Evolutionary conservation across 176 grass and related monocot species (phyloP).

Genomic region (Thinopyrum elongatum): DNA sequence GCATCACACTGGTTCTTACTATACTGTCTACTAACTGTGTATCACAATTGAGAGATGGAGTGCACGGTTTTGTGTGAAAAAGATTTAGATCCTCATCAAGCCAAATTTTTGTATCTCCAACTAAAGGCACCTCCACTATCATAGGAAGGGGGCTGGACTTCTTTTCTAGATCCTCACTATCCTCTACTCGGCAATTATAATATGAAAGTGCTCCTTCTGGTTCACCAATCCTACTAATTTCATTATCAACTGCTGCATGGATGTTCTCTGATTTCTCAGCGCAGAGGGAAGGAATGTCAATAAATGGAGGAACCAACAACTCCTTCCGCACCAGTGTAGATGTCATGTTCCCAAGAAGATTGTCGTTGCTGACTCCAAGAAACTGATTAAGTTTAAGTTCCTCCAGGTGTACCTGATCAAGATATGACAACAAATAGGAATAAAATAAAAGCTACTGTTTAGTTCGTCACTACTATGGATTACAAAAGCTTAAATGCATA

Average conservation of each 20-base stretch:
- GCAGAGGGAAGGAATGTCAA: not conserved
- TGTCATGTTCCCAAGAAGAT: not conserved
- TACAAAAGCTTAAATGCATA: not conserved
- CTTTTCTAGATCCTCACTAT: constrained; percentile 35
- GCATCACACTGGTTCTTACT: not conserved
- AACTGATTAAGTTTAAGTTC: not conserved
- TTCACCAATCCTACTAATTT: constrained; percentile 20
- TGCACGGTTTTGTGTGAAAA: not conserved
- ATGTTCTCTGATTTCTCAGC: constrained; percentile 16
- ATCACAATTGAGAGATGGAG: not conserved
- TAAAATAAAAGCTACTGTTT: not conserved
- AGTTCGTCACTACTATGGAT: not conserved
- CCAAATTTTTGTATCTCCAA: not conserved
- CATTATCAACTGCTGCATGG: not conserved
- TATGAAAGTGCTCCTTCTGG: constrained; percentile 10
- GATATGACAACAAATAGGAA: not conserved
- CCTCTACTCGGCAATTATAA: constrained; percentile 18
- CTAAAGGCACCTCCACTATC: not conserved
- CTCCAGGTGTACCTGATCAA: constrained; percentile 35
- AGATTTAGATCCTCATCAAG: constrained; percentile 31
- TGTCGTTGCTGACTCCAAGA: constrained; percentile 10
- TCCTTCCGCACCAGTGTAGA: not conserved
- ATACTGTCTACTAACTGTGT: not conserved
- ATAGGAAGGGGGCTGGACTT: not conserved
- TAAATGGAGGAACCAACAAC: not conserved